Evolutionary conservation across 768 basidiomycete species (phyloP).

Genomic region (Cubamyces lactineus): DNA sequence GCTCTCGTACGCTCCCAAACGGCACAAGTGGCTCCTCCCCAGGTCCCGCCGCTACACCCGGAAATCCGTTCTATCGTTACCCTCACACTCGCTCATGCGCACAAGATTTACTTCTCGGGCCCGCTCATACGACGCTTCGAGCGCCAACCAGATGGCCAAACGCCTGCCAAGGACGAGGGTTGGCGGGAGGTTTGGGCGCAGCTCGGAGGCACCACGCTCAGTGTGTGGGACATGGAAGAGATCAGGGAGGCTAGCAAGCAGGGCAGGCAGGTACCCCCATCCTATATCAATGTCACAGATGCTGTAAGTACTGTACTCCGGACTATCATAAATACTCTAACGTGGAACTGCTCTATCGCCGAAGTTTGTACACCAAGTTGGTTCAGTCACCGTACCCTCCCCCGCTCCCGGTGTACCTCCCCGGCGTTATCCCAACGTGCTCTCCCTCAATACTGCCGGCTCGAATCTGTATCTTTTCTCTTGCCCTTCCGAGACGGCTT

Average conservation of each 20-base stretch:
- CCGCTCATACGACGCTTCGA: constrained; percentile 78
- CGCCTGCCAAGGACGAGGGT: constrained; percentile 69
- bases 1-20: constrained; percentile 11
- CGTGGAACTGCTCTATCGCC: neutral
- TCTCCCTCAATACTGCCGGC: constrained; percentile 93
- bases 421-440: constrained; percentile 72
- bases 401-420: constrained; percentile 50
- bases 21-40: constrained; percentile 10
- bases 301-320: constrained; percentile 57
- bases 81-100: constrained; percentile 73
- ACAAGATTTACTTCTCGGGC: constrained; percentile 88
- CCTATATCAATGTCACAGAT: constrained; percentile 87
- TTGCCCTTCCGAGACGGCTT: constrained; percentile 68
- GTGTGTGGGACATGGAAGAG: constrained; percentile 90
- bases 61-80: constrained; percentile 83
- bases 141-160: constrained; percentile 75
- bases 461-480: constrained; percentile 89
- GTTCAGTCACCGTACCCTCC: constrained; percentile 66
- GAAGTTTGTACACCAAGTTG: constrained; percentile 80
- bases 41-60: constrained; percentile 55
- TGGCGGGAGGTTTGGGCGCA: constrained; percentile 92
- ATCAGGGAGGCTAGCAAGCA: constrained; percentile 82
- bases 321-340: neutral
- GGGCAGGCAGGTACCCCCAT: constrained; percentile 82
- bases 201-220: constrained; percentile 85